Percentiles rank a stretch among this genome's conserved stretches.
phyloP scores from a whole-genome alignment of 805 yeast species.

The Hanseniaspora thailandica region DNA sequence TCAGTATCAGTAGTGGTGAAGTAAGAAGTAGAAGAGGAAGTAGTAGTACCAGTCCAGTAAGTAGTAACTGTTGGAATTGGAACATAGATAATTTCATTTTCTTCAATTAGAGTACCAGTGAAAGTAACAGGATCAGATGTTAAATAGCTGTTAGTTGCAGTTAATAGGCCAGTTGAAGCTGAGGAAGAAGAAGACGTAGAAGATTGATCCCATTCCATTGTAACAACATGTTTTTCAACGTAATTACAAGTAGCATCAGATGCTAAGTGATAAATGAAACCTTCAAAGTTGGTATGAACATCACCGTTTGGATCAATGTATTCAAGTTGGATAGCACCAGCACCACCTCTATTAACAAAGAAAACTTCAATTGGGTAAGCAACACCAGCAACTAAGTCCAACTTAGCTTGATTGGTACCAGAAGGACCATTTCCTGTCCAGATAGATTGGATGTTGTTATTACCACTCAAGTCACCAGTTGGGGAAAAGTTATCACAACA shows the following conservation, averaged over 20 bases:
- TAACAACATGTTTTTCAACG: not conserved
- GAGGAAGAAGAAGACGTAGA: not conserved
- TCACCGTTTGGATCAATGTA: not conserved
- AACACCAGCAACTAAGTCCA: slow-evolving; percentile 21
- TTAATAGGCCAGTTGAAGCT: not conserved
- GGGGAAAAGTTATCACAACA: not conserved
- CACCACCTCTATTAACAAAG: not conserved
- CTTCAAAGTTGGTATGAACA: not conserved
- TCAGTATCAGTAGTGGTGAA: not conserved
- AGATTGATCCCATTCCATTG: not conserved
- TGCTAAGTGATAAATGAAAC: not conserved
- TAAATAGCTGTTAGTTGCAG: not conserved
- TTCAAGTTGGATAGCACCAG: not conserved
- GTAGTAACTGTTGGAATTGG: not conserved
- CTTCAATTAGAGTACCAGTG: not conserved
- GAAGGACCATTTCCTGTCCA: not conserved
- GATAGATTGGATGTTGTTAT: not conserved
- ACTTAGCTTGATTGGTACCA: slow-evolving; percentile 6
- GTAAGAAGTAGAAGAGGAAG: not conserved
- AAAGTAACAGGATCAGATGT: not conserved
- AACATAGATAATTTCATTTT: not conserved
- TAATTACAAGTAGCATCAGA: not conserved
- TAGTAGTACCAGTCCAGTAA: not conserved
- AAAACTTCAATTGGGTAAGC: slow-evolving; percentile 25
- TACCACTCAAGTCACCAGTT: not conserved